phyloP scores from a whole-genome alignment of 768 basidiomycete genomes.

The Amanita fuliginea region DNA sequence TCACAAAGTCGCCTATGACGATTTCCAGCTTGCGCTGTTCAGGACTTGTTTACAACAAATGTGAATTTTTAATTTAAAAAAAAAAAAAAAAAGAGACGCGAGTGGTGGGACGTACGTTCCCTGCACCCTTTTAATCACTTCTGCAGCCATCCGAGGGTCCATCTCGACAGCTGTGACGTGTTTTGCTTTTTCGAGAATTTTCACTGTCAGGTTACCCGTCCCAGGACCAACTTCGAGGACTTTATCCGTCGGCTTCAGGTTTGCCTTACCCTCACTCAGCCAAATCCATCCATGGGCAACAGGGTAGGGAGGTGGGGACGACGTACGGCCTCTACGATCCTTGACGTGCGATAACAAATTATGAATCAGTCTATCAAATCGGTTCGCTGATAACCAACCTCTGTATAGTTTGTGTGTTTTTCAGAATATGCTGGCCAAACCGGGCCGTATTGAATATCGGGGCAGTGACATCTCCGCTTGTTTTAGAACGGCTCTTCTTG shows the following conservation, averaged over 20 bases:
- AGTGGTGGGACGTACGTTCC: slow-evolving; percentile 71
- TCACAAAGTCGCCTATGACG: slow-evolving; percentile 95
- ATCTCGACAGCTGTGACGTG: slow-evolving; percentile 92
- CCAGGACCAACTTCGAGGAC: slow-evolving; percentile 97
- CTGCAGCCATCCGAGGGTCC: slow-evolving; percentile 99
- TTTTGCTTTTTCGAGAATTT: slow-evolving; percentile 88
- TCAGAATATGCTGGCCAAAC: slow-evolving; percentile 97
- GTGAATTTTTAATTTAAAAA: not conserved
- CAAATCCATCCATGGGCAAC: not conserved
- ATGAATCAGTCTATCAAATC: slow-evolving; percentile 1
- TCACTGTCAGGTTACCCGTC: slow-evolving; percentile 91
- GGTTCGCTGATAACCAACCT: slow-evolving; percentile 37
- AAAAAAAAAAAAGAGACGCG: not conserved
- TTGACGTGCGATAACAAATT: not conserved
- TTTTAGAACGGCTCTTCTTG: slow-evolving; percentile 28
- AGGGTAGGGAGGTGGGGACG: too few relatives aligned
- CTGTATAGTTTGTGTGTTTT: slow-evolving; percentile 86
- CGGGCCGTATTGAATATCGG: slow-evolving; percentile 91
- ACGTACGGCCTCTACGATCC: slow-evolving; percentile 6
- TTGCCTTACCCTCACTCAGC: slow-evolving; percentile 43
- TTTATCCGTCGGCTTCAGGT: slow-evolving; percentile 86
- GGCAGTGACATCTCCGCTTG: slow-evolving; percentile 41
- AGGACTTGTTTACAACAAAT: slow-evolving; percentile 42
- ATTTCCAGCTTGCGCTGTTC: slow-evolving; percentile 93
- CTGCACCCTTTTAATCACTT: slow-evolving; percentile 93